Base-by-base conservation (phyloP, 495 filamentous ascomycete species). In the Xylaria nigripes region DNA sequence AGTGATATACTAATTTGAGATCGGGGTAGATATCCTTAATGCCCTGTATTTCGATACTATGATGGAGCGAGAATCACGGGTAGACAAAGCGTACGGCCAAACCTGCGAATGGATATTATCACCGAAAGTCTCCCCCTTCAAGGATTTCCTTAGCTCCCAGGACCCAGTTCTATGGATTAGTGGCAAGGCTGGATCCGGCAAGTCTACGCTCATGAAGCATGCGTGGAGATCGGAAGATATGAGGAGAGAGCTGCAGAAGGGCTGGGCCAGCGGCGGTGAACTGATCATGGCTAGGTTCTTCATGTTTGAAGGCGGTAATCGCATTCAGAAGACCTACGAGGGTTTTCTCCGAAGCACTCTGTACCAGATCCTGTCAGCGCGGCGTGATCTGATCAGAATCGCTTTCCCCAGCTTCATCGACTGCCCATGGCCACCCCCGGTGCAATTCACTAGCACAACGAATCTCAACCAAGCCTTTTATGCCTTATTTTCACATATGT, bases 231-330 rank as follows among this genome's bases (percentile, higher is more conserved):
- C 56, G 1, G 52, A 66, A 25, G 56, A 56, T 2, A 38, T 60
- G 42, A 56, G 48, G 19, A 51, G 54, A n/a, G 50, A 58, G 38
- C 61, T 67, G 7, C 46, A 54, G 0, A 54, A 61, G 4, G 58
- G 60, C 2, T 66, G 63, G 60, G 61, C 56, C 0, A 48, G 24
- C 2, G 60, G 54, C 0, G 57, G 58, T 40, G 53, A 65, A 10
- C 50, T 74, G 1, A 48, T 70, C 15, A 62, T 60, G 44, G 62
- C 64, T 3, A 51, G 51, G 19, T 71, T 69, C 51, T 78, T 70
- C 56, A 72, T 76, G 57, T 76, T 72, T 61, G 63, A 69, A 48
- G 58, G 61, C 6, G 75, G 74, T 1, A 69, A 55, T 7, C 45
- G 32, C 12, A 57, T 72, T 19, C 74, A 78, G 40, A 75, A 68